These are phyloP conservation scores for Calonectria ilicicola DNA, from an alignment of 2,329 filamentous ascomycete species.

Conservation along the genomic window DNA sequence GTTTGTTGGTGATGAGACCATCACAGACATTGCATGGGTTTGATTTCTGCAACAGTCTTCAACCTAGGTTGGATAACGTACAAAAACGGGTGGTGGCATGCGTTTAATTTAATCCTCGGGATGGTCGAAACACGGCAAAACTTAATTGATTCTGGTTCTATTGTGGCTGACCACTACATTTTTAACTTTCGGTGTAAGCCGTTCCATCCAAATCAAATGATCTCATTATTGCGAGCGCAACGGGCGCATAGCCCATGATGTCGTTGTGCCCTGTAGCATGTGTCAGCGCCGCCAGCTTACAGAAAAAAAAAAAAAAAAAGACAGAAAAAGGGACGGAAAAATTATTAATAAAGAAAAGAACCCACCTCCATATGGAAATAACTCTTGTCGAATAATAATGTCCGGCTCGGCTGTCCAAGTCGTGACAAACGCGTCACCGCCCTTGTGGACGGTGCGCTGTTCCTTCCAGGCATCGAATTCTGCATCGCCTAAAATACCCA, in stretches of 20 bases:
- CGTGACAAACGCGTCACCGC: slow-evolving; percentile 61
- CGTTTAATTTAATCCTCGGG: not conserved
- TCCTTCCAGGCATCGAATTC: slow-evolving; percentile 60
- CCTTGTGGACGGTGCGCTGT: slow-evolving; percentile 52
- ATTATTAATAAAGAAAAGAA: not conserved
- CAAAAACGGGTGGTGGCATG: not conserved
- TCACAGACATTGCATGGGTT: not conserved
- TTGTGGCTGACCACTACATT: not conserved
- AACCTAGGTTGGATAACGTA: not conserved
- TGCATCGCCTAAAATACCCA: slow-evolving; percentile 50
- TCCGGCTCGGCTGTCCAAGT: slow-evolving; percentile 58
- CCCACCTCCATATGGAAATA: slow-evolving; percentile 67
- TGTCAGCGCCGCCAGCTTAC: slow-evolving; percentile 4
- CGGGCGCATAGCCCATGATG: slow-evolving; percentile 73
- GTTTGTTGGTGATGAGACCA: not conserved
- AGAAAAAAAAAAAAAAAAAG: no score
- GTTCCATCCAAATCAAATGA: slow-evolving; percentile 65
- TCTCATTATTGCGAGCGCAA: slow-evolving; percentile 73
- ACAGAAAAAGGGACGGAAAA: not conserved
- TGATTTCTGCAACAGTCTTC: not conserved
- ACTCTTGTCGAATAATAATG: slow-evolving; percentile 65
- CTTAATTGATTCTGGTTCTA: not conserved
- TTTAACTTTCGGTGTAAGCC: slow-evolving; percentile 35
- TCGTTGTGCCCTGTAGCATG: slow-evolving; percentile 72
- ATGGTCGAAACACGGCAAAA: not conserved